Evolutionary conservation across 306 rosid species (phyloP).

Genomic region (Gynostemma pentaphyllum): DNA sequence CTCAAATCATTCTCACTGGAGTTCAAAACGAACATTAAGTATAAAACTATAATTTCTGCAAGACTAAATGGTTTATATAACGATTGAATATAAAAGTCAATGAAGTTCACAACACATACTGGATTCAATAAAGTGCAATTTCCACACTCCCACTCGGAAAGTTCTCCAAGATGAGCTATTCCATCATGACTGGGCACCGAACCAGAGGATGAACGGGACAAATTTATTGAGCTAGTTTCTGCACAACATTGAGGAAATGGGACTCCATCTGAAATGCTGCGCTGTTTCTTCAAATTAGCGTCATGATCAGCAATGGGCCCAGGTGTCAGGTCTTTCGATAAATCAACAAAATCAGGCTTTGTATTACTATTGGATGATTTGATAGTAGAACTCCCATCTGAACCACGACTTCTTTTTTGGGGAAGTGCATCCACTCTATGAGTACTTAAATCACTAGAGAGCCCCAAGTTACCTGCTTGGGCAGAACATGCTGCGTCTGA

Average conservation of each 20-base stretch:
- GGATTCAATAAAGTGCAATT: constrained; percentile 75
- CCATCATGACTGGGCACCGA: constrained; percentile 13
- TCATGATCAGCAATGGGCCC: constrained; percentile 12
- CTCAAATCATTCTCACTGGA: not conserved
- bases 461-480: constrained; percentile 23
- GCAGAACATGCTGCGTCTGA: constrained; percentile 21
- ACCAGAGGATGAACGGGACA: constrained; percentile 18
- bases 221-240: constrained; percentile 26
- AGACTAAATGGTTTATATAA: not conserved
- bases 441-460: constrained; percentile 10
- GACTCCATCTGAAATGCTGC: constrained; percentile 14
- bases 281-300: constrained; percentile 17
- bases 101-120: constrained; percentile 31
- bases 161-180: constrained; percentile 21
- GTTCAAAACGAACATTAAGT: not conserved
- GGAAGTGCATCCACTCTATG: constrained; percentile 15
- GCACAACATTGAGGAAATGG: constrained; percentile 21
- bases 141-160: constrained; percentile 60
- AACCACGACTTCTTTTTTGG: constrained; percentile 41
- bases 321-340: constrained; percentile 21
- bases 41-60: not conserved
- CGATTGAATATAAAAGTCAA: not conserved
- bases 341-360: constrained; percentile 28
- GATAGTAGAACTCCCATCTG: constrained; percentile 14
- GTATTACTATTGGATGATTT: constrained; percentile 22